Conservation (phyloP, 2,329 filamentous ascomycete genomes). For the Colletotrichum navitas region DNA sequence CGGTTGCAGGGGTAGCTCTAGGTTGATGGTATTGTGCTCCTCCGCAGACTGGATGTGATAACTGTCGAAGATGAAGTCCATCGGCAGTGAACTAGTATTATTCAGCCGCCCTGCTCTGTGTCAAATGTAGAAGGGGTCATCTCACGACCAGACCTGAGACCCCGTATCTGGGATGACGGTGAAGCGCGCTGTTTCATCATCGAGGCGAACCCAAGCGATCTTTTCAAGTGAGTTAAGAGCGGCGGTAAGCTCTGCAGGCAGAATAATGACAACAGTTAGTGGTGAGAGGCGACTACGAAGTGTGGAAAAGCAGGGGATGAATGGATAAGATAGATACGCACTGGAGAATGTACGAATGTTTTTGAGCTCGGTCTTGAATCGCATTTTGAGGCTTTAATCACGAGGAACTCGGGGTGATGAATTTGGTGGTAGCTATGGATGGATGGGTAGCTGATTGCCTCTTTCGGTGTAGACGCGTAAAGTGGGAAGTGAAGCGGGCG, state of each 20-base stretch:
- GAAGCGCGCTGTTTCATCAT: conserved; percentile 89
- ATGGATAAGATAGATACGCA: conserved; percentile 50
- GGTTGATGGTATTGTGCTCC: conserved; percentile 88
- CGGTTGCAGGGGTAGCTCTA: conserved; percentile 90
- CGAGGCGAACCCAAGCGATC: conserved; percentile 90
- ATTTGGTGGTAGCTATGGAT: not conserved
- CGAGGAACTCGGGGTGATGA: not conserved
- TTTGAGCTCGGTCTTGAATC: conserved; percentile 74
- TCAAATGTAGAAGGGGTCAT: conserved; percentile 45
- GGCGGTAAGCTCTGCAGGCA: conserved; percentile 69
- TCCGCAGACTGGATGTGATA: conserved; percentile 91
- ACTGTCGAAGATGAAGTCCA: conserved; percentile 88
- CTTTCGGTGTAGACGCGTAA: conserved; percentile 15
- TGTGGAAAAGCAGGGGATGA: not conserved
- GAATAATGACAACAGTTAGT: conserved; percentile 6
- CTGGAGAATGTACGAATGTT: conserved; percentile 77
- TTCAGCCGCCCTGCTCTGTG: conserved; percentile 19
- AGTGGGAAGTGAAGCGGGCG: conserved; percentile 4
- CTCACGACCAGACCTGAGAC: conserved; percentile 95
- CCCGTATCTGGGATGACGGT: conserved; percentile 96
- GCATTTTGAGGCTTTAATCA: conserved; percentile 60
- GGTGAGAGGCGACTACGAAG: not conserved
- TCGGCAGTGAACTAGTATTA: conserved; percentile 64
- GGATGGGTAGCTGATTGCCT: conserved; percentile 1
- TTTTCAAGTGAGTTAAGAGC: conserved; percentile 79